Evolutionary conservation across 768 basidiomycete species (phyloP).

Genomic region (Tephrocybe sp.): DNA sequence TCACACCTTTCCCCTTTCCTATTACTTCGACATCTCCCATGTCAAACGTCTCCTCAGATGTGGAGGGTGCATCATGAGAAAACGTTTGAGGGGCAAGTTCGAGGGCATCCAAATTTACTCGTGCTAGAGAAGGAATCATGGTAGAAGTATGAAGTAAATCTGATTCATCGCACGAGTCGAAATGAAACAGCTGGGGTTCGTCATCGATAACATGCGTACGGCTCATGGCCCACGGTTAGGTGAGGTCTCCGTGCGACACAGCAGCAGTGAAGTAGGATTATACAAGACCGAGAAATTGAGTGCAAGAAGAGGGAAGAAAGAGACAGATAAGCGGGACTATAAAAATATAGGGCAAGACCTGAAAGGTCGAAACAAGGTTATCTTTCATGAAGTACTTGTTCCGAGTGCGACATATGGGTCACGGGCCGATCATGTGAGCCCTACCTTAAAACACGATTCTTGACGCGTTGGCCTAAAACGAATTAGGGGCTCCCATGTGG

Average conservation of each 20-base stretch:
- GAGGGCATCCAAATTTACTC: slow-evolving; percentile 8
- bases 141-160: slow-evolving; percentile 7
- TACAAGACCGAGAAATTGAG: slow-evolving; percentile 10
- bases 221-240: slow-evolving; percentile 22
- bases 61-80: slow-evolving; percentile 28
- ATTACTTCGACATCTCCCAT: slow-evolving; percentile 15
- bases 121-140: slow-evolving; percentile 10
- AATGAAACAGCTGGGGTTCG: slow-evolving; percentile 46
- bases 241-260: not conserved
- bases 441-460: not conserved
- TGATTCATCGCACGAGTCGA: slow-evolving; percentile 44
- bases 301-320: slow-evolving; percentile 8
- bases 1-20: slow-evolving; percentile 57
- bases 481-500: too few species aligned
- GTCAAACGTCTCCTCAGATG: slow-evolving; percentile 27
- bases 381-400: slow-evolving; percentile 29
- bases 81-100: slow-evolving; percentile 19
- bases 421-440: slow-evolving; percentile 12
- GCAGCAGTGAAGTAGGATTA: slow-evolving; percentile 16
- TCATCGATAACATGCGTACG: slow-evolving; percentile 53
- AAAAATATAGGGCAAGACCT: slow-evolving; percentile 22
- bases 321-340: slow-evolving; percentile 8
- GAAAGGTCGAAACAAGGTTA: slow-evolving; percentile 29
- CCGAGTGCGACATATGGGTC: slow-evolving; percentile 12
- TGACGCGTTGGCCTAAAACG: too few species aligned